phyloP scores from a whole-genome alignment of 1,284 basidiomycete species.

The Sanguinoderma infundibulare region DNA sequence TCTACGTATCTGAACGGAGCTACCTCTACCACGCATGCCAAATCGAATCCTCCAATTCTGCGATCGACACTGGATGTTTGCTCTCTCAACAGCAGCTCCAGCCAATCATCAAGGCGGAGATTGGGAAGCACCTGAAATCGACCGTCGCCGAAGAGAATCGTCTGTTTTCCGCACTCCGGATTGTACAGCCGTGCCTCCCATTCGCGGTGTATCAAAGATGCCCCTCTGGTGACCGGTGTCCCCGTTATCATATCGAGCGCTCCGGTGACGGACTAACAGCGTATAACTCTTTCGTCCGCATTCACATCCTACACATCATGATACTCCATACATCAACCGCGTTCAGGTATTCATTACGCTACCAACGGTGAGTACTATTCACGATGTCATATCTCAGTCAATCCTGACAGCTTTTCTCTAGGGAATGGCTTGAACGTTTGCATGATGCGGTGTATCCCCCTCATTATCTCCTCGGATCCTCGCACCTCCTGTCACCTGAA shows the following conservation, averaged over 20 bases:
- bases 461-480: slow-evolving; percentile 26
- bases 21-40: slow-evolving; percentile 19
- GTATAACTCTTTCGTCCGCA: slow-evolving; percentile 47
- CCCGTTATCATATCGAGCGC: slow-evolving; percentile 39
- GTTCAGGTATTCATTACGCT: slow-evolving; percentile 20
- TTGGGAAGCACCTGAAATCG: slow-evolving; percentile 36
- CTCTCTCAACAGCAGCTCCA: slow-evolving; percentile 22
- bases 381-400: neutral
- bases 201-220: slow-evolving; percentile 41
- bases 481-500: slow-evolving; percentile 36
- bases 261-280: slow-evolving; percentile 34
- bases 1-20: slow-evolving; percentile 29
- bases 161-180: slow-evolving; percentile 34
- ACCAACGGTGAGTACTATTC: slow-evolving; percentile 5
- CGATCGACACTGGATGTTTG: no score
- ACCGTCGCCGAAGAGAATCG: slow-evolving; percentile 41
- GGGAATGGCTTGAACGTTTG: slow-evolving; percentile 30
- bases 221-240: slow-evolving; percentile 40
- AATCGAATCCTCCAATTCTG: slow-evolving; percentile 1
- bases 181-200: slow-evolving; percentile 47
- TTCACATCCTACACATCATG: slow-evolving; percentile 54
- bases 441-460: slow-evolving; percentile 32
- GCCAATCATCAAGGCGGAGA: slow-evolving; percentile 22
- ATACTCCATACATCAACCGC: slow-evolving; percentile 44
- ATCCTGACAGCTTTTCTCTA: neutral